Base-by-base conservation (phyloP, 129 eudicot genomes). In the Sambucus nigra region DNA sequence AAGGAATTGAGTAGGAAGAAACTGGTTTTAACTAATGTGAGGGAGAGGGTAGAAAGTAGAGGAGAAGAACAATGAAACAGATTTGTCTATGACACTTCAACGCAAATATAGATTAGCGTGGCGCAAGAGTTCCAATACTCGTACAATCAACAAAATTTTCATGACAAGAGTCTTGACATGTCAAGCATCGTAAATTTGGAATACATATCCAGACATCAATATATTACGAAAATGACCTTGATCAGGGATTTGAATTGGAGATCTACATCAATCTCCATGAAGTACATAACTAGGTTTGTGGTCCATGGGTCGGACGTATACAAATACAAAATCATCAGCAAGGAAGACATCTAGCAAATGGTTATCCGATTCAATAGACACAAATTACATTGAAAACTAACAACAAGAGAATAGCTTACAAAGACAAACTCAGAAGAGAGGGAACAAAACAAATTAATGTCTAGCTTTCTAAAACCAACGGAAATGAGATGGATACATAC, bases 401-500 rank as follows among this genome's bases (percentile, higher is more conserved):
- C 6, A 22, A 19, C 10, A 22, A 5, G 14, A 20, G 10, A 11
- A 11, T n/a, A 22, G 14, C 8, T 20, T 9, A 5, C 3, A 22
- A 48, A 48, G 2, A 21, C 4, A 9, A 2, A 22, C 7, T 7
- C 1, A 7, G 27, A 22, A 13, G 22, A 20, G 27, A 48, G 27
- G 11, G 53, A 3, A 48, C 21, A 2, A 0, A 2, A 48, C 25
- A 21, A 48, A 1, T 20, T 7, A 48, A 8, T 9, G 7, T 9
- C 27, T 7, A 21, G 5, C 18, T 20, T 6, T 20, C 10, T 18
- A 22, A 68, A 46, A 41, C 12, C 47, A 22, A 66, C 39, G 47
- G 33, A 60, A 47, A 68, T 17, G 8, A 68, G 5, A 24, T 18
- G 33, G 44, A 29, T 29, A 63, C 88, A 41, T 70, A 91, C 98